Conservation (phyloP, 768 basidiomycete species). For the Leccinum obscurum region DNA sequence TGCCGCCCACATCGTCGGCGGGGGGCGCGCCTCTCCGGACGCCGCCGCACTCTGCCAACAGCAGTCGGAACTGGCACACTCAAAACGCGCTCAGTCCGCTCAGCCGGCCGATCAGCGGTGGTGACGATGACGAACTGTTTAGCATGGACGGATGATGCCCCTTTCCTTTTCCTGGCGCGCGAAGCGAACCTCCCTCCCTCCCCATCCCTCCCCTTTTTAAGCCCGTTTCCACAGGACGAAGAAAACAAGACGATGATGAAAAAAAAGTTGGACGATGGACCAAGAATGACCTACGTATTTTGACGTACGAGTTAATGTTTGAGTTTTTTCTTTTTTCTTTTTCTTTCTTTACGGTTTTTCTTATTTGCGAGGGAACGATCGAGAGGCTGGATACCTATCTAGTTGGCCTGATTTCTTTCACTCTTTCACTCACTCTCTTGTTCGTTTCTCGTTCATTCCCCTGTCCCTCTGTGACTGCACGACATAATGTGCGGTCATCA, state of each 20-base stretch:
- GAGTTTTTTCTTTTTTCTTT: background rate
- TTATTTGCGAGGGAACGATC: conserved; percentile 26
- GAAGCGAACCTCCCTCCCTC: too few species aligned
- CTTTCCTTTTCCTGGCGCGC: background rate
- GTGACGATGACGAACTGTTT: conserved; percentile 70
- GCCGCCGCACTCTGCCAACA: conserved; percentile 24
- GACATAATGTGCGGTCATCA: background rate
- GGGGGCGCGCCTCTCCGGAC: conserved; percentile 26
- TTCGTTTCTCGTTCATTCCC: conserved; percentile 8
- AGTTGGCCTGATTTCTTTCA: conserved; percentile 22
- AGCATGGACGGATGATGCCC: conserved; percentile 55
- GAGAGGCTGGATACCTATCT: conserved; percentile 34
- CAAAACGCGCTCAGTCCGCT: conserved; percentile 55
- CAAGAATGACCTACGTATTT: conserved; percentile 21
- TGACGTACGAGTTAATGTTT: conserved; percentile 30
- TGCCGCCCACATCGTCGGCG: conserved; percentile 28
- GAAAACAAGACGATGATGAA: background rate
- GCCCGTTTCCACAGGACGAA: background rate
- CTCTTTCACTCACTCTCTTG: background rate
- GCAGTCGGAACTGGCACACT: conserved; percentile 36
- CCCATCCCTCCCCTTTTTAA: background rate
- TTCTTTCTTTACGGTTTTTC: background rate
- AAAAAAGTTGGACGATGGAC: conserved; percentile 17
- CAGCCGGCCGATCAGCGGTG: conserved; percentile 52
- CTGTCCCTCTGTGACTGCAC: background rate